These are phyloP conservation scores for Xanthoconium stramineum DNA, from an alignment of 768 basidiomycete genomes.

Conservation along the genomic window DNA sequence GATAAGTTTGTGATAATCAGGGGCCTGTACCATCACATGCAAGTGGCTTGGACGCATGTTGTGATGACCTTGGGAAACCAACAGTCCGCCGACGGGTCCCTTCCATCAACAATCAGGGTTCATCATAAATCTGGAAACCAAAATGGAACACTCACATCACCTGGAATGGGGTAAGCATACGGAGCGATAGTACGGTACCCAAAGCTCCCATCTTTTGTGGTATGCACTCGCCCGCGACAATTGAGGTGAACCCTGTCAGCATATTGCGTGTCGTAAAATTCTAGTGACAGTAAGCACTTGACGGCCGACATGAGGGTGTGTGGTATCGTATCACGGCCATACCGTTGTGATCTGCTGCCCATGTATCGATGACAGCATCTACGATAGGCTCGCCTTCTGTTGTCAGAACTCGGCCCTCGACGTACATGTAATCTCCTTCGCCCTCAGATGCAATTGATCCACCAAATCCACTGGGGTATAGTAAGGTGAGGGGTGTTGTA, in stretches of 20 bases:
- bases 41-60: slow-evolving; percentile 79
- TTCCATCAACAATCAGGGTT: slow-evolving; percentile 22
- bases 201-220: slow-evolving; percentile 61
- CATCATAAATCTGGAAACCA: background rate
- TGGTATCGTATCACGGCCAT: slow-evolving; percentile 31
- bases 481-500: background rate
- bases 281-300: slow-evolving; percentile 2
- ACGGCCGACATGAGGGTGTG: slow-evolving; percentile 10
- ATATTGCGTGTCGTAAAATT: slow-evolving; percentile 51
- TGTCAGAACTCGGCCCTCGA: slow-evolving; percentile 62
- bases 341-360: slow-evolving; percentile 73
- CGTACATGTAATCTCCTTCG: slow-evolving; percentile 81
- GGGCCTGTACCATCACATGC: slow-evolving; percentile 69
- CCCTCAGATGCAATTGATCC: slow-evolving; percentile 84
- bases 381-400: slow-evolving; percentile 64
- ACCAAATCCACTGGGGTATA: slow-evolving; percentile 52
- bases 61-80: slow-evolving; percentile 59
- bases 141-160: slow-evolving; percentile 45
- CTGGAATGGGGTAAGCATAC: slow-evolving; percentile 70
- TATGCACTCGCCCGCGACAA: slow-evolving; percentile 64
- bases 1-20: slow-evolving; percentile 66
- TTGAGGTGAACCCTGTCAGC: slow-evolving; percentile 54
- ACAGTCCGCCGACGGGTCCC: slow-evolving; percentile 69
- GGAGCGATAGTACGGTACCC: slow-evolving; percentile 71
- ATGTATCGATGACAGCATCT: slow-evolving; percentile 72